These are phyloP conservation scores for Pestalotiopsis sp. DNA, from an alignment of 2,329 filamentous ascomycete species.

Conservation along the genomic window DNA sequence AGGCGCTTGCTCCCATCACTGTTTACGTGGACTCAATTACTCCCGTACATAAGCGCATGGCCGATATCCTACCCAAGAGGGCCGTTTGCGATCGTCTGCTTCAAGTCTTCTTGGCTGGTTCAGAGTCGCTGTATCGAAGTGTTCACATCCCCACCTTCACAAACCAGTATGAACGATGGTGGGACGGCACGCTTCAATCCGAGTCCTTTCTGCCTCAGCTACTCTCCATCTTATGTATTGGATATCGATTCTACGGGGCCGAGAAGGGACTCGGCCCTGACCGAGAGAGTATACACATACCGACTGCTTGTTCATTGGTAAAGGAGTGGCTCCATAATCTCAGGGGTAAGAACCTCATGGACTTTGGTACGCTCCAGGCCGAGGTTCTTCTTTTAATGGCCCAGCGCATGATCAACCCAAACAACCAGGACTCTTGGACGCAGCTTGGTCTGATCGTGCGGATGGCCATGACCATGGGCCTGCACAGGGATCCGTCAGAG, in stretches of 20 bases:
- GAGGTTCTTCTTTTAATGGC: constrained; percentile 57
- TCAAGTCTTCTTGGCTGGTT: constrained; percentile 50
- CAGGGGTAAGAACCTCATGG: constrained; percentile 54
- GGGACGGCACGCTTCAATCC: constrained; percentile 48
- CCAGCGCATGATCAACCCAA: constrained; percentile 50
- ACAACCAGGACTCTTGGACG: constrained; percentile 55
- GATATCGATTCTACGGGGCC: constrained; percentile 54
- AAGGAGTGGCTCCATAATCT: constrained; percentile 56
- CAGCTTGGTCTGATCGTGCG: constrained; percentile 58
- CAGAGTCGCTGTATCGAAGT: constrained; percentile 56
- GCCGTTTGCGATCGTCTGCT: constrained; percentile 54
- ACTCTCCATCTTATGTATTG: constrained; percentile 54
- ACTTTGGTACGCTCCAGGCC: constrained; percentile 56
- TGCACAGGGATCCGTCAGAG: constrained; percentile 59
- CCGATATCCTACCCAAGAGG: constrained; percentile 55
- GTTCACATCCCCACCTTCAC: constrained; percentile 55
- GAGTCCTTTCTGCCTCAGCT: constrained; percentile 58
- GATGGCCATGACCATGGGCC: constrained; percentile 62
- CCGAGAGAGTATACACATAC: constrained; percentile 59
- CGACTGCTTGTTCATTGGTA: constrained; percentile 58
- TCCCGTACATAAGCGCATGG: constrained; percentile 60
- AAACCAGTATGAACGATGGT: constrained; percentile 53
- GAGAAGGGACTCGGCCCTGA: constrained; percentile 54
- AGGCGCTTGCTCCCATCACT: constrained; percentile 51
- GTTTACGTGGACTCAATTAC: constrained; percentile 63